Base-by-base conservation (phyloP, 768 basidiomycete genomes). In the Serpula lacrymans region DNA sequence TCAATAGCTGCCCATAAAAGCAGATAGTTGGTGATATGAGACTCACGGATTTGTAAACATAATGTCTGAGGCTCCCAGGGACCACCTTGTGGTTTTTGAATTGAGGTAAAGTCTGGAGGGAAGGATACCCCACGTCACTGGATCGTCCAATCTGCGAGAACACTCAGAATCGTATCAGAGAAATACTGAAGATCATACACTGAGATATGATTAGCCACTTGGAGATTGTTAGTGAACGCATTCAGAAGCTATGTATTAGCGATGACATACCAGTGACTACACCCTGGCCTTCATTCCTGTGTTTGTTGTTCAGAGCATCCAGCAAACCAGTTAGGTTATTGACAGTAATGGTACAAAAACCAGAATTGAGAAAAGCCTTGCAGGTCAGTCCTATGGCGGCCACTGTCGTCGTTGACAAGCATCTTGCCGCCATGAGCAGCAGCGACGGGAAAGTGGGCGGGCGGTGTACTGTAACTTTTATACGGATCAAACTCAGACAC, bases 131-230 rank as follows among this genome's bases (percentile, higher is more conserved):
- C 94, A 98, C n/a, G 72, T 72, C 33, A 93, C 57, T 2, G 88
- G 88, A 52, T 90, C 88, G 54, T 92, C 89, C 37, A 89, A 69
- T 16, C 87, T 92, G 54, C 26, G 45, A 33, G 44, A 43, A 18
- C 14, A 39, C 16, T 20, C 36, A 39, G 10, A 1, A 16, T 13
- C 29, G 9, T 24, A n/a, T 8, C 10, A 34, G 20, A 24, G 25
- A 22, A n/a, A 18, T 13, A 9, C 9, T 10, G 12, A 22, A 40
- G 14, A 17, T 70, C 82, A 41, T 58, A 92, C 83, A 90, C 93
- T 36, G 94, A 96, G 40, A 94, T 81, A 57, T 98, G 94, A 62
- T 98, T 98, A 42, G 85, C 80, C 34, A 96, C 93, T 95, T n/a
- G n/a, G n/a, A n/a, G n/a, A 48, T 17, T 11, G 14, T 29, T 34